Base-by-base conservation (phyloP, 331 rosid genomes). In the Pyrus hybrid region DNA sequence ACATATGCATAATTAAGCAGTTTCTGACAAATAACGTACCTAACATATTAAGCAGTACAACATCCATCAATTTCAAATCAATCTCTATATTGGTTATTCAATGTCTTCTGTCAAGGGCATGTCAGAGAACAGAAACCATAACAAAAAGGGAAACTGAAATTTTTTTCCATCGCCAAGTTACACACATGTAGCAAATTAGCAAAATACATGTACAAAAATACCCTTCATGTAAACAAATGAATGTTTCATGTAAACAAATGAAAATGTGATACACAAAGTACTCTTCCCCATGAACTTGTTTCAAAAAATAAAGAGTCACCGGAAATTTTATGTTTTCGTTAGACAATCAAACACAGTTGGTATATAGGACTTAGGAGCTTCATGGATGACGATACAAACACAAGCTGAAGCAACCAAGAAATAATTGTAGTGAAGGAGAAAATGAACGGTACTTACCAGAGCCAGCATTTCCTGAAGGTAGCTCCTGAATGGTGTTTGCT, bases 401-500 rank as follows among this genome's bases (percentile, higher is more conserved):
- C 76, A 56, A 29, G 20, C 10, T 14, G 57, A 66, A 75, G 12
- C 7, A 58, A 20, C 22, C 18, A 65, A 64, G 54, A 16, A 45
- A 45, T 33, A 30, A 64, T 10, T 51, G 37, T 37, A 61, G 25
- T 22, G 18, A 6, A 35, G n/a, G 58, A 72, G 41, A 2, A 72
- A 16, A 17, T n/a, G 13, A 61, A 10, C 11, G 68, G 35, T 33
- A 73, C 93, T 83, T 84, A 94, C 99, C 69, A 86, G 86, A 71
- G 90, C 75, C 73, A 94, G 88, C 96, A 94, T 94, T 0, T 92
- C 97, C 75, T 92, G 95, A 79, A 94, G 95, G 86, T 91, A 94
- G 85, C 83, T 72, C 86, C 99, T 86, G 90, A 91, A 91, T 37
- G 99, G 96, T 68, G 99, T 94, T 88, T 94, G 99, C 92, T 85